phyloP scores from a whole-genome alignment of 805 yeast species.

The Kazachstania kunashirensis region DNA sequence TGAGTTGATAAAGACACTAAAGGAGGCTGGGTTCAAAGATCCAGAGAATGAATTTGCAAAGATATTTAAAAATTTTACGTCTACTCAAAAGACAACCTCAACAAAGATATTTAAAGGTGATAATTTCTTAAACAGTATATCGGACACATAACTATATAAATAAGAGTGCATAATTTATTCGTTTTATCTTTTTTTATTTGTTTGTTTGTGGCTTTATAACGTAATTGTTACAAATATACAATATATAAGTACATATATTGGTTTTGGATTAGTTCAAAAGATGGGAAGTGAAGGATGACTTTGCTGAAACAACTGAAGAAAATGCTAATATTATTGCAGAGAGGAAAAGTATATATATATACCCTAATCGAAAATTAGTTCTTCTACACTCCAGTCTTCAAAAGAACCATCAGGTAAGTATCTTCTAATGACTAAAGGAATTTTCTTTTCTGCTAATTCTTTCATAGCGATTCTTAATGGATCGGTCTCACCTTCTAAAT shows the following conservation, averaged over 20 bases:
- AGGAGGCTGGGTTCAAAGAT: constrained; percentile 34
- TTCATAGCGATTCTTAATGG: constrained; percentile 97
- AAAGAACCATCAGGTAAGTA: constrained; percentile 93
- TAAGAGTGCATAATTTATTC: too few relatives aligned
- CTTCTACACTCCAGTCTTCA: constrained; percentile 99
- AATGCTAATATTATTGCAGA: too few relatives aligned
- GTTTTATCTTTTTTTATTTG: too few relatives aligned
- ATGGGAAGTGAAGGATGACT: too few relatives aligned
- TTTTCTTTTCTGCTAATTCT: constrained; percentile 87
- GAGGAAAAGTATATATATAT: too few relatives aligned
- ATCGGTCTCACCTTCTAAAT: constrained; percentile 97
- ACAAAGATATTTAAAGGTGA: constrained; percentile 49
- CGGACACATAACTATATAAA: too few relatives aligned
- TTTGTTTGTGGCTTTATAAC: too few relatives aligned
- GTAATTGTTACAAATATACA: too few relatives aligned
- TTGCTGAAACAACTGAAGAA: too few relatives aligned
- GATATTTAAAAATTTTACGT: constrained; percentile 46
- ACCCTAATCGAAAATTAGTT: constrained; percentile 74
- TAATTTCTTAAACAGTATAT: constrained; percentile 49
- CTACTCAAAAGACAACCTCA: constrained; percentile 46
- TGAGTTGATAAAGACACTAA: constrained; percentile 41
- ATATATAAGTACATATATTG: too few relatives aligned
- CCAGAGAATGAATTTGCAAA: constrained; percentile 37
- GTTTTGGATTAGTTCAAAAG: too few relatives aligned
- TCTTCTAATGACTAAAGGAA: constrained; percentile 91